phyloP scores from a whole-genome alignment of 768 basidiomycete species.

The Asterophora parasitica region DNA sequence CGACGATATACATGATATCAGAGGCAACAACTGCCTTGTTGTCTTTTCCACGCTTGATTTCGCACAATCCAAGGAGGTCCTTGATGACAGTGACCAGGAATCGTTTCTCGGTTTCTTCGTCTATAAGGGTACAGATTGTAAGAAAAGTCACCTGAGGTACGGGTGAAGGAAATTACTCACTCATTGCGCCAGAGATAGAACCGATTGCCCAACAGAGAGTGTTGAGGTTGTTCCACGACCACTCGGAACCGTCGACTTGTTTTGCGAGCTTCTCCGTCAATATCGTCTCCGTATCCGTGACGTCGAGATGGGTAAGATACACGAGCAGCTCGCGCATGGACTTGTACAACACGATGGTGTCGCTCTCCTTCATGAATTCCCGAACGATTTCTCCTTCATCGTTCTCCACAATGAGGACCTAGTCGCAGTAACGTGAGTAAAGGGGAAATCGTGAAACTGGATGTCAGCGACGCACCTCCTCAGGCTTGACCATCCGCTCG shows the following conservation, averaged over 20 bases:
- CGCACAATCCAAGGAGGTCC: constrained; percentile 93
- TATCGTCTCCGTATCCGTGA: constrained; percentile 93
- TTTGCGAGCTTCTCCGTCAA: constrained; percentile 95
- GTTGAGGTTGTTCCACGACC: constrained; percentile 99
- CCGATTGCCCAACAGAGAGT: constrained; percentile 99
- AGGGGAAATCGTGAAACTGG: neutral
- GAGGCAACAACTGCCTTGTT: constrained; percentile 99
- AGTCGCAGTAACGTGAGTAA: neutral
- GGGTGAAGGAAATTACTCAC: constrained; percentile 43
- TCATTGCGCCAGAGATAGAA: constrained; percentile 98
- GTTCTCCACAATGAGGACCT: constrained; percentile 98
- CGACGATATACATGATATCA: constrained; percentile 98
- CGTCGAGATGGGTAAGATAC: constrained; percentile 96
- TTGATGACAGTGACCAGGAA: constrained; percentile 99
- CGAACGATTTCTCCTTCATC: constrained; percentile 99
- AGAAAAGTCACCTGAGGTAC: no score
- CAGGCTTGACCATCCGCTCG: constrained; percentile 99
- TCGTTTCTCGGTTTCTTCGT: constrained; percentile 98
- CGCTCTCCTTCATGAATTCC: constrained; percentile 98
- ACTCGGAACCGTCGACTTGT: constrained; percentile 96
- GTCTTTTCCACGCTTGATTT: constrained; percentile 98
- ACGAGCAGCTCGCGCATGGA: constrained; percentile 97
- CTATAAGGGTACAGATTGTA: constrained; percentile 32
- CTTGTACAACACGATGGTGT: constrained; percentile 98
- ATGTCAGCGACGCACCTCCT: constrained; percentile 62